Evolutionary conservation across 805 yeast species (phyloP), one percentile per base, ranked within the genome.

Genomic region (Cyberlindnera sargentensis): DNA sequence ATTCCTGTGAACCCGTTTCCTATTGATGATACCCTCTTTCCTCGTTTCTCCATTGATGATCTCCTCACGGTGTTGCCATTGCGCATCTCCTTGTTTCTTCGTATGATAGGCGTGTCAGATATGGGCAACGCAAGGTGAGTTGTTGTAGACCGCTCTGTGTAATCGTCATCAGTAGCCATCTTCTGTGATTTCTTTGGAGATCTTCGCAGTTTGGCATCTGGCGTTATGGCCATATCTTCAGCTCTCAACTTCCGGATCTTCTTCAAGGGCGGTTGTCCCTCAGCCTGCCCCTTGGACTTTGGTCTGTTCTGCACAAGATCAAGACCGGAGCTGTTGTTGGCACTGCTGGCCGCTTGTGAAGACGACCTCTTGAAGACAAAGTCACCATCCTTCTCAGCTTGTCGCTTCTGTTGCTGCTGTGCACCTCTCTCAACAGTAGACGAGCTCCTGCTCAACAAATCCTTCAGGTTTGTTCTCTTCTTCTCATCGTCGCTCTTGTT

Each of bases 1-100:
- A 72, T 73, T 0, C 82, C 85, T 3, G 67, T 69, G 51, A 77
- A 78, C 3, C 90, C 91, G 54, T 81, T 82, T 2, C 90, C 89
- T 6, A 84, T 74, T 0, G 89, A 80, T 55, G 85, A 83, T 3
- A 80, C 75, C 28, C 93, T 62, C 53, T 81, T 82, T 6, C 93
- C 93, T 31, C 93, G 65, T 42, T 74, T 72, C 34, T 71, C 58
- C 49, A 80, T 62, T 1, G 84, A 77, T 2, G 76, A 56, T 41
- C 83, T 57, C 50, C 84, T 65, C 37, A 61, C 34, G 56, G 50
- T 45, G n/a, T 43, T 29, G 5, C 48, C 55, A 25, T 54, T 53
- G 34, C 67, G 52, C 30, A 62, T 37, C 40, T 61, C 57, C 41
- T 68, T 63, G 48, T 66, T 66, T 49, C 65, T 52, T 39, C 59